These are phyloP conservation scores for Candida morakotiae DNA, from an alignment of 805 yeast species.

Conservation along the genomic window DNA sequence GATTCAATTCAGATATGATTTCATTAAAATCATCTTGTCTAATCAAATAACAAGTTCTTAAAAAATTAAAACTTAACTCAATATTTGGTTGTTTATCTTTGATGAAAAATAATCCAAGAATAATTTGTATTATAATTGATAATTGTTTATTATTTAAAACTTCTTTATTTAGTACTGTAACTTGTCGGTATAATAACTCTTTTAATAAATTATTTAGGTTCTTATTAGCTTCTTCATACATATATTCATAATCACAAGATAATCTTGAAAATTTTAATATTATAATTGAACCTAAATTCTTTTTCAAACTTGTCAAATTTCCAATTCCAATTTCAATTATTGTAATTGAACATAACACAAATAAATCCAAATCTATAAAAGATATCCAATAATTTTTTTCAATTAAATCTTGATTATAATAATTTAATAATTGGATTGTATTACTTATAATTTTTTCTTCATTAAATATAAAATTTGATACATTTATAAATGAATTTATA, in stretches of 20 bases:
- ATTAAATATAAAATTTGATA: slow-evolving; percentile 31
- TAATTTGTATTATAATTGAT: slow-evolving; percentile 27
- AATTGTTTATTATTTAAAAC: slow-evolving; percentile 29
- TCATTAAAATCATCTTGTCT: slow-evolving; percentile 20
- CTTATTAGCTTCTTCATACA: neutral
- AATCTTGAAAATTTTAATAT: slow-evolving; percentile 24
- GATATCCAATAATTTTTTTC: slow-evolving; percentile 22
- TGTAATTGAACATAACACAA: slow-evolving; percentile 24
- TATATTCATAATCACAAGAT: slow-evolving; percentile 12
- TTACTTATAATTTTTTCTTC: slow-evolving; percentile 25
- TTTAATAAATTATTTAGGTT: slow-evolving; percentile 19
- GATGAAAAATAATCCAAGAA: slow-evolving; percentile 20
- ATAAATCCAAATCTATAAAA: slow-evolving; percentile 19
- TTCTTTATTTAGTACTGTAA: slow-evolving; percentile 24
- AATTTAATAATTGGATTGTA: slow-evolving; percentile 20
- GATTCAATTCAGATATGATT: slow-evolving; percentile 12
- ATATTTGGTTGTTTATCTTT: slow-evolving; percentile 9
- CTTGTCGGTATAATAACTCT: slow-evolving; percentile 30
- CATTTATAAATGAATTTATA: slow-evolving; percentile 27
- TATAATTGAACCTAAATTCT: slow-evolving; percentile 23
- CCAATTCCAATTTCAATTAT: slow-evolving; percentile 22
- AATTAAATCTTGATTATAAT: slow-evolving; percentile 27
- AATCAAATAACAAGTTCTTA: slow-evolving; percentile 32
- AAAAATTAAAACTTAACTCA: slow-evolving; percentile 30
- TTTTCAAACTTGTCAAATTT: slow-evolving; percentile 14